Evolutionary conservation across 2,329 filamentous ascomycete species (phyloP), one percentile per base, ranked within the genome.

Genomic region (Acarospora socialis): DNA sequence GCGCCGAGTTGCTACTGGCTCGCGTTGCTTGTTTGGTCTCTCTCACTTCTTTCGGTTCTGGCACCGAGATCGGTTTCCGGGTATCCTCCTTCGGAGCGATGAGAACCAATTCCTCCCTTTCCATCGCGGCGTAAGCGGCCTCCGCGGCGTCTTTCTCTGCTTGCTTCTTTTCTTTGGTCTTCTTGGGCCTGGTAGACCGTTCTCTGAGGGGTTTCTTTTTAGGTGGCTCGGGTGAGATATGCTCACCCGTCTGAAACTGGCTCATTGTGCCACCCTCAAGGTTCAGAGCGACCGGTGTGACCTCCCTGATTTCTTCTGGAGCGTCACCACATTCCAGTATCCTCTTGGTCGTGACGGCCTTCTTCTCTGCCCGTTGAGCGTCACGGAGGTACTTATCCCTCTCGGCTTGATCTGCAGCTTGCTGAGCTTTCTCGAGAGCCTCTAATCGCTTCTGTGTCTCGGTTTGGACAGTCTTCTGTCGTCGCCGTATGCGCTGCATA

Each of bases 401-500:
- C 54, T 93, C 86, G 16, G 76, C 69, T 40, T 90, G 81, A 49
- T 94, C 83, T 42, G 81, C 71, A 3, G 82, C 80, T 32, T 77
- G 72, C 36, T 78, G 70, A 7, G 86, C 82, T 43, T 78, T 78
- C 40, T 78, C 75, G 26, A 92, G 65, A 3, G 83, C 81, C 43
- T 78, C 72, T 3, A 79, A 73, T 41, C 90, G 81, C 59, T 92
- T 90, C 51, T 84, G 77, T 51, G 66, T 65, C 46, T 94, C 87
- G 46, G 92, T 80, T 5, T 84, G 87, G 37, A 92, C 79, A 3
- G 84, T 84, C 66, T 94, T 94, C 54, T 95, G 87, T 12, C 90
- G 79, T 25, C 90, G 77, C 38, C 90, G 74, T 62, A 95, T 98
- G 41, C 90, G 80, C 54, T 98, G 90, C 83, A 98, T 95, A 51